A percentile compares a stretch with the other conserved stretches of the same genome.
Conservation (phyloP, 1,284 basidiomycete species). For the Cystobasidium pallidum region DNA sequence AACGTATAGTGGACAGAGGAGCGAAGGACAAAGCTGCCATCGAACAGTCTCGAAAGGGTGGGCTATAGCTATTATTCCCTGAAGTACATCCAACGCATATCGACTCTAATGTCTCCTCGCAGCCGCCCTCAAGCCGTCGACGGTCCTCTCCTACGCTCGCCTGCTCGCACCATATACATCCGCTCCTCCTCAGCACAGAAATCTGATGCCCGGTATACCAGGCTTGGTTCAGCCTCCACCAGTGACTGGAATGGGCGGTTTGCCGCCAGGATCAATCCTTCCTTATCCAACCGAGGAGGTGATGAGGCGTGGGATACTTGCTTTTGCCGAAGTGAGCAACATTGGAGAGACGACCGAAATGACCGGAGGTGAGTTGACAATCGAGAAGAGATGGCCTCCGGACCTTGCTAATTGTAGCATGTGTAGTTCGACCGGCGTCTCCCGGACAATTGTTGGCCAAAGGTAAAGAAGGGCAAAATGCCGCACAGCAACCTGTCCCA, state of each 20-base stretch:
- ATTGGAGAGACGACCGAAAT: slow-evolving; percentile 50
- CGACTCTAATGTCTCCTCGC: neutral
- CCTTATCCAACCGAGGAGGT: slow-evolving; percentile 54
- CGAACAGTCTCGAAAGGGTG: slow-evolving; percentile 31
- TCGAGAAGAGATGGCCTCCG: too few species aligned
- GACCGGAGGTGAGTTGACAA: slow-evolving; percentile 51
- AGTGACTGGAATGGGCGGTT: slow-evolving; percentile 32
- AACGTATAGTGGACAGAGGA: slow-evolving; percentile 30
- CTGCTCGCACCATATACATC: slow-evolving; percentile 53
- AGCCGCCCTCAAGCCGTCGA: slow-evolving; percentile 45
- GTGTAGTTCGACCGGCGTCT: slow-evolving; percentile 19
- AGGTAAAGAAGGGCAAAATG: slow-evolving; percentile 31
- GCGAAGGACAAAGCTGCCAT: slow-evolving; percentile 28
- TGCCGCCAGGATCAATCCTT: slow-evolving; percentile 50
- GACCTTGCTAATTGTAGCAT: too few species aligned
- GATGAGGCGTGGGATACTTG: slow-evolving; percentile 52
- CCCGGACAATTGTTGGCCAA: neutral
- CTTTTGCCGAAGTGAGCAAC: slow-evolving; percentile 47
- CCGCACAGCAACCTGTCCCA: slow-evolving; percentile 17
- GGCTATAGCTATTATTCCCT: neutral
- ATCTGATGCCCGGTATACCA: neutral
- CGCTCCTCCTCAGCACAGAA: slow-evolving; percentile 48
- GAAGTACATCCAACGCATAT: neutral
- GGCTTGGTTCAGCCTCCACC: neutral
- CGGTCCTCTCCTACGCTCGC: slow-evolving; percentile 51